Percentiles rank a stretch among this genome's conserved stretches.
Conservation (phyloP, 129 eudicot genomes). For the Smallanthus sonchifolius region DNA sequence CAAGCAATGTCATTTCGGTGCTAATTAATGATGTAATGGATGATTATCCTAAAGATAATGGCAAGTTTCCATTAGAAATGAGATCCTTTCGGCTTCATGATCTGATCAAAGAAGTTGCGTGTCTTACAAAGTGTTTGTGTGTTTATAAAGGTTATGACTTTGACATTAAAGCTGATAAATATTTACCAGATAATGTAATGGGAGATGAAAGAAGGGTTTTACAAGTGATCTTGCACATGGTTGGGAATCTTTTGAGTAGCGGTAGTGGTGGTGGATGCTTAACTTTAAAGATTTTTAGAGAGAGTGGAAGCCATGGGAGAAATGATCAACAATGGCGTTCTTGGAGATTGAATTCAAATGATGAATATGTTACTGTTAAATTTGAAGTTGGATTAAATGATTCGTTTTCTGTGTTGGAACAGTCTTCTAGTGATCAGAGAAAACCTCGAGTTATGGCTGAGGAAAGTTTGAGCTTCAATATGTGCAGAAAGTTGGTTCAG, state of each 20-base stretch:
- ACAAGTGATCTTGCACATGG: slow-evolving; percentile 80
- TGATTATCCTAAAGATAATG: slow-evolving; percentile 40
- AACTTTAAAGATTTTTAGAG: slow-evolving; percentile 37
- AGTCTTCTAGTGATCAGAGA: slow-evolving; percentile 31
- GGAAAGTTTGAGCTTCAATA: slow-evolving; percentile 62
- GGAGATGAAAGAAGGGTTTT: slow-evolving; percentile 70
- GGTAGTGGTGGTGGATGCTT: slow-evolving; percentile 55
- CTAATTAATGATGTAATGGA: slow-evolving; percentile 65
- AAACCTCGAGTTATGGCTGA: slow-evolving; percentile 31
- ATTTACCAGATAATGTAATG: slow-evolving; percentile 55
- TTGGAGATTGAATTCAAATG: slow-evolving; percentile 50
- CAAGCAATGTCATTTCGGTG: slow-evolving; percentile 57
- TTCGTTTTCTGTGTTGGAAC: slow-evolving; percentile 20
- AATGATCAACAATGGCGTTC: slow-evolving; percentile 59
- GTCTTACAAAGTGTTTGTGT: slow-evolving; percentile 63
- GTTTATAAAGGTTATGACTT: slow-evolving; percentile 47
- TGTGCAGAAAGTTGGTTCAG: slow-evolving; percentile 66
- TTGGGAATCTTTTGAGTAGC: slow-evolving; percentile 53
- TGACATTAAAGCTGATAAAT: slow-evolving; percentile 45
- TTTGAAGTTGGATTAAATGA: slow-evolving; percentile 51
- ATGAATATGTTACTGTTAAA: slow-evolving; percentile 46
- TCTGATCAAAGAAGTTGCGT: slow-evolving; percentile 58
- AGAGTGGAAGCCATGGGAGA: slow-evolving; percentile 44
- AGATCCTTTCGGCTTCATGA: slow-evolving; percentile 49
- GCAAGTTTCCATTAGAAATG: slow-evolving; percentile 52